Conservation (phyloP, 495 filamentous ascomycete genomes). For the Chlorociboria aeruginascens region DNA sequence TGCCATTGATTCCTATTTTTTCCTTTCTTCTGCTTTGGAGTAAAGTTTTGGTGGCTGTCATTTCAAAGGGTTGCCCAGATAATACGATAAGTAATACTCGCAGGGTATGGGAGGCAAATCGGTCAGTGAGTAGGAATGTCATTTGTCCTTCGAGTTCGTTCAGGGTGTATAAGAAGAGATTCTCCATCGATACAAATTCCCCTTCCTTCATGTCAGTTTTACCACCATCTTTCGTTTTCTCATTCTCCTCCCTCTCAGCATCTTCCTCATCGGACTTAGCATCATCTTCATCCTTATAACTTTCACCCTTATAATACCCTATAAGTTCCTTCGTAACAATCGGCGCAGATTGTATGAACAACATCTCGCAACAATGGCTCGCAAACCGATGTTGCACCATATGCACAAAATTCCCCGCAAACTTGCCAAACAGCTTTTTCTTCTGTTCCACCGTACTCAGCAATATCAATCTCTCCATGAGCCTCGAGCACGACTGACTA, state of each 20-base stretch:
- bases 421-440: conserved; percentile 71
- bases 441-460: conserved; percentile 71
- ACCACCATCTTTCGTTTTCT: too few species aligned
- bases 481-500: conserved; percentile 85
- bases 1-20: conserved; percentile 43
- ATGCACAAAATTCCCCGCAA: conserved; percentile 77
- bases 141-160: conserved; percentile 76
- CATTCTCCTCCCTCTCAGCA: conserved; percentile 18
- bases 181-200: conserved; percentile 57
- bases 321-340: conserved; percentile 60
- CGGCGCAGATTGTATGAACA: conserved; percentile 73
- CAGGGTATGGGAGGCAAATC: conserved; percentile 84
- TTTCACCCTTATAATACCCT: conserved; percentile 17
- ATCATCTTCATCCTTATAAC: conserved; percentile 4
- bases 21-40: conserved; percentile 87
- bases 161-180: conserved; percentile 67
- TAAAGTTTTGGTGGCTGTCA: conserved; percentile 50
- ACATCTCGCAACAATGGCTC: conserved; percentile 88
- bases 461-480: conserved; percentile 84
- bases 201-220: too few species aligned
- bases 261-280: not conserved
- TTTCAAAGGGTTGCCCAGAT: conserved; percentile 64
- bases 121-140: conserved; percentile 72
- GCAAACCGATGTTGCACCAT: conserved; percentile 92
- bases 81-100: conserved; percentile 76